Base-by-base conservation (phyloP, 2,329 filamentous ascomycete genomes). In the Diplodia sapinea region DNA sequence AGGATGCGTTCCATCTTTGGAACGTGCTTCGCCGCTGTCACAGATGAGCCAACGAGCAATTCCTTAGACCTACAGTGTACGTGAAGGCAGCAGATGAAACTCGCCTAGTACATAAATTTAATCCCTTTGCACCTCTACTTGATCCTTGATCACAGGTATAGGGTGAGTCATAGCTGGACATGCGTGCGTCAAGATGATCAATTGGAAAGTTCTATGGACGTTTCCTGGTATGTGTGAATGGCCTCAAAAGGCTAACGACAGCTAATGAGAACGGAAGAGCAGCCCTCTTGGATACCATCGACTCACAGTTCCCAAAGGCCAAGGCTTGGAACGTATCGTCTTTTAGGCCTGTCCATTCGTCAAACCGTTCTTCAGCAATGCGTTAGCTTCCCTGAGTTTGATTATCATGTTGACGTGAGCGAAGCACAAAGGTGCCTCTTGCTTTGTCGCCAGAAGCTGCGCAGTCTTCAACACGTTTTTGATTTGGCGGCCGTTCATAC, bases 381-480 rank as follows among this genome's bases (percentile, higher is more conserved):
- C 43, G 49, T 69, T 69, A 3, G 67, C 59, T 50, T 67, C 61
- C 52, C 66, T 51, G 26, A 70, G 40, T 36, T 62, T 67, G 62
- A 72, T 31, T 8, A 71, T 69, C 7, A 61, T 70, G 29, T 68
- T 66, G 17, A 72, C 63, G 56, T 72, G 69, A n/a, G 62, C 65
- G 33, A 67, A 69, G n/a, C 43, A 56, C 33, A 72, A 56, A n/a
- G 57, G 55, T 6, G 20, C 55, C n/a, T 47, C 56, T 64, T 70
- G 66, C 43, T 65, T 68, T 2, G 66, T 69, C 2, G 70, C 70
- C 5, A 72, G 70, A 40, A 72, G 62, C 62, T 71, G 67, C 17
- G 70, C 67, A 9, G 66, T 71, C 66, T 72, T 72, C 23, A 71
- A 63, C 13, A 72, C 61, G 54, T 72, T 72, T 66, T 72, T 72